Evolutionary conservation across 192 early-diverging fungal species (phyloP), one percentile per base, ranked within the genome.

Genomic region (Backusella circina): DNA sequence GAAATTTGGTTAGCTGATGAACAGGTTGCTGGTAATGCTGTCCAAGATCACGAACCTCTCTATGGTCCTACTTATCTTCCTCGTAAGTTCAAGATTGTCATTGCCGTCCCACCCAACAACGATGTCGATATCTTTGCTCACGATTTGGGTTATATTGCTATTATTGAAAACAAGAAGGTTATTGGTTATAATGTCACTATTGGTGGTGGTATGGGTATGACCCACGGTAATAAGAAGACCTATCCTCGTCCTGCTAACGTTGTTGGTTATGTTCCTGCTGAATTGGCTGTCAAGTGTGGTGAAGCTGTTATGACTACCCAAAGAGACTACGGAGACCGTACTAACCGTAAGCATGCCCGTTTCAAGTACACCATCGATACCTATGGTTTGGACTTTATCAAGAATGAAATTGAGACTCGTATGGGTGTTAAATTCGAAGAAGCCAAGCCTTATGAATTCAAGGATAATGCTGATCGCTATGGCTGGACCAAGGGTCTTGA

Each of bases 281-380:
- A 94, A 30, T 78, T 89, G 50, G 96, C 93, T 32, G 84, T 97
- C 50, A 83, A 87, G 31, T 91, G 96, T n/a, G 92, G 90, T 61
- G 95, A 97, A 77, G 91, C 93, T 84, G 95, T 98, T 13, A 93
- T 97, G 90, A 81, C 92, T 0, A 93, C 95, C 50, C 97, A 98
- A 85, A 90, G 97, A 70, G 97, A 98, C 84, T 93, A 90, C 74
- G 97, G 97, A 75, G 96, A 97, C 87, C 92, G 97, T 72, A 92
- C 91, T 81, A 98, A 98, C 92, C 93, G 97, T 82, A 97, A 97
- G 88, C 97, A 98, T 86, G 97, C 97, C 12, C 93, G 97, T 69
- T 84, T 98, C 66, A 98, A 98, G 93, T 98, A 98, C 88, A 98
- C 97, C 38, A 95, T 98, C 75, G 97, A 98, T 77, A 95, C 97